Percentiles rank a stretch among this genome's conserved stretches.
Evolutionary conservation across 2,329 filamentous ascomycete genomes (phyloP).

Genomic region (Xylaria multiplex): DNA sequence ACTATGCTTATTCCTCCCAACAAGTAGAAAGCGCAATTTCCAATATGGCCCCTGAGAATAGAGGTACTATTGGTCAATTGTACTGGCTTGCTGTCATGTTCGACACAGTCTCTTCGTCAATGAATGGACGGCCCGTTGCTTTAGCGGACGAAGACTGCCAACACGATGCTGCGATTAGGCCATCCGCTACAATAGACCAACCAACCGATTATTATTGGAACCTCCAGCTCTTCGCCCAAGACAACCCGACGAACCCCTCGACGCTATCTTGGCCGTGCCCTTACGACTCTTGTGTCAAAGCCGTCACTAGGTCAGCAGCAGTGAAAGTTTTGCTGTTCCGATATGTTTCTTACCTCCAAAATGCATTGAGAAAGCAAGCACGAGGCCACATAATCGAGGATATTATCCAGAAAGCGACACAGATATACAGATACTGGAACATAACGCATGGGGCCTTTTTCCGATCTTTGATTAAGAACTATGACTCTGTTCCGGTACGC

Average conservation of each 20-base stretch:
- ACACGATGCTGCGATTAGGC: conserved; percentile 10
- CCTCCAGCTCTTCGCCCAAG: conserved; percentile 52
- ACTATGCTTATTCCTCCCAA: background rate
- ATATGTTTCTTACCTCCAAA: conserved; percentile 65
- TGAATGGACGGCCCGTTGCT: conserved; percentile 23
- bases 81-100: conserved; percentile 28
- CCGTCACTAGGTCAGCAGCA: conserved; percentile 63
- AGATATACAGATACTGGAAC: conserved; percentile 66
- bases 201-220: conserved; percentile 41
- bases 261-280: conserved; percentile 63
- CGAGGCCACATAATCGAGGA: conserved; percentile 56
- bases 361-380: conserved; percentile 56
- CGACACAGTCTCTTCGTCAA: conserved; percentile 24
- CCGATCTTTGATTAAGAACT: conserved; percentile 60
- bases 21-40: background rate
- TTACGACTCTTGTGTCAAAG: conserved; percentile 60
- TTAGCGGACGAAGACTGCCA: conserved; percentile 24
- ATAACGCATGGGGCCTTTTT: conserved; percentile 62
- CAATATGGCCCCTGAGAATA: conserved; percentile 12
- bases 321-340: conserved; percentile 69
- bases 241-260: conserved; percentile 43
- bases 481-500: conserved; percentile 60
- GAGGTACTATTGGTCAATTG: conserved; percentile 14
- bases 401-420: conserved; percentile 58
- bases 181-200: background rate